Evolutionary conservation across 1,284 basidiomycete species (phyloP).

Genomic region (Melampsora larici-populina): DNA sequence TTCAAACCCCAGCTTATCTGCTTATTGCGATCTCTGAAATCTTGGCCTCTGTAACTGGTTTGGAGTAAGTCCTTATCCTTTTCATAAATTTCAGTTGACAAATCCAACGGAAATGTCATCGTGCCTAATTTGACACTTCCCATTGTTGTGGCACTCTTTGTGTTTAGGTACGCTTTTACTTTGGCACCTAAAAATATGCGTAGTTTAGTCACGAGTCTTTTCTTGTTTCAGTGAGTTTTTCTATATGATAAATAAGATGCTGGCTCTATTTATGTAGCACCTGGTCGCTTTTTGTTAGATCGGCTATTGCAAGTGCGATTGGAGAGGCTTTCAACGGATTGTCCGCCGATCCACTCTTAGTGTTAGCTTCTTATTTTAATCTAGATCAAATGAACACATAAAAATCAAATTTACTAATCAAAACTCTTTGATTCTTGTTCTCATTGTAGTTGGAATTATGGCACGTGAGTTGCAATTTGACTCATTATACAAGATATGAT

Average conservation of each 20-base stretch:
- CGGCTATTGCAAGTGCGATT: constrained; percentile 38
- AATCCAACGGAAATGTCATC: too few species aligned
- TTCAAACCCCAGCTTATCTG: constrained; percentile 48
- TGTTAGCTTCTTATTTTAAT: constrained; percentile 8
- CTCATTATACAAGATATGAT: background rate
- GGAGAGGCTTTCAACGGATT: constrained; percentile 41
- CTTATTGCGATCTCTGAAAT: constrained; percentile 62
- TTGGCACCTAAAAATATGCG: constrained; percentile 70
- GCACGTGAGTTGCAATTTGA: constrained; percentile 20
- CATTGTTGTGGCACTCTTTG: constrained; percentile 51
- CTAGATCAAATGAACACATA: background rate
- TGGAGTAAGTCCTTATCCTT: constrained; percentile 74
- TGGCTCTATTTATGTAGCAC: background rate
- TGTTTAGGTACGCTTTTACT: constrained; percentile 38
- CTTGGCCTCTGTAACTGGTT: constrained; percentile 72
- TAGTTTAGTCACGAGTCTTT: constrained; percentile 68
- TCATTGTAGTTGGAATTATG: constrained; percentile 36
- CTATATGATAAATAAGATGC: background rate
- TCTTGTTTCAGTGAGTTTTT: constrained; percentile 43
- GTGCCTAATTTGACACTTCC: background rate
- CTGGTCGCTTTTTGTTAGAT: background rate
- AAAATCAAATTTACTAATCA: background rate
- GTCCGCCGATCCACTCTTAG: constrained; percentile 34
- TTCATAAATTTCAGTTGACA: background rate
- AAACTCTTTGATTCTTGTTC: background rate